These are phyloP conservation scores for Gossypium raimondii DNA, from an alignment of 345 rosid species.

Conservation along the genomic window DNA sequence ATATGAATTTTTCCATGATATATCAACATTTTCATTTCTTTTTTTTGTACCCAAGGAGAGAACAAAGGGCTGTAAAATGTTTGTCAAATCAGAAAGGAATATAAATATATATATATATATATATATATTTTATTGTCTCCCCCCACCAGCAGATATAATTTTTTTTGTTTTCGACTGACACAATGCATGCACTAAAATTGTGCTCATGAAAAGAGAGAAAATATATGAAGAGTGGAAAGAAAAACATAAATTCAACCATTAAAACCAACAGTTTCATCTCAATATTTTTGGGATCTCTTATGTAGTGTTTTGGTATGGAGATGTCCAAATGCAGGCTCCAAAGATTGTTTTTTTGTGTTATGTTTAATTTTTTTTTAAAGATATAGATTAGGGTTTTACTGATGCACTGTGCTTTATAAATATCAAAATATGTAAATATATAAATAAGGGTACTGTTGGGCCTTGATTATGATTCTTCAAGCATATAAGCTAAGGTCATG, in stretches of 20 bases:
- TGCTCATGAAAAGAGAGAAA: background rate
- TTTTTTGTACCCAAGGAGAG: no score
- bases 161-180: background rate
- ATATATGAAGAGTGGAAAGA: background rate
- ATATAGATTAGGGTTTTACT: background rate
- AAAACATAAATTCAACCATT: background rate
- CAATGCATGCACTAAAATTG: conserved; percentile 7
- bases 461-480: background rate
- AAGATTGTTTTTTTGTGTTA: background rate
- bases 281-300: background rate
- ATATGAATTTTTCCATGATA: no score
- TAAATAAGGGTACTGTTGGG: background rate
- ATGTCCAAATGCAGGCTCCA: background rate
- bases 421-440: no score
- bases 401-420: background rate
- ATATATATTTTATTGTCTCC: background rate
- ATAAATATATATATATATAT: no score
- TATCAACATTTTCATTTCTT: no score
- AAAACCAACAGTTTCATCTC: background rate
- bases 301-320: background rate
- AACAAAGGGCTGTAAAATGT: no score
- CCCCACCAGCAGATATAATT: background rate
- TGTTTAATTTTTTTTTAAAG: background rate
- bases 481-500: no score
- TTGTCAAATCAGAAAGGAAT: no score